These are phyloP conservation scores for Pyrus bretschneideri DNA, from an alignment of 306 rosid species.

Conservation along the genomic window DNA sequence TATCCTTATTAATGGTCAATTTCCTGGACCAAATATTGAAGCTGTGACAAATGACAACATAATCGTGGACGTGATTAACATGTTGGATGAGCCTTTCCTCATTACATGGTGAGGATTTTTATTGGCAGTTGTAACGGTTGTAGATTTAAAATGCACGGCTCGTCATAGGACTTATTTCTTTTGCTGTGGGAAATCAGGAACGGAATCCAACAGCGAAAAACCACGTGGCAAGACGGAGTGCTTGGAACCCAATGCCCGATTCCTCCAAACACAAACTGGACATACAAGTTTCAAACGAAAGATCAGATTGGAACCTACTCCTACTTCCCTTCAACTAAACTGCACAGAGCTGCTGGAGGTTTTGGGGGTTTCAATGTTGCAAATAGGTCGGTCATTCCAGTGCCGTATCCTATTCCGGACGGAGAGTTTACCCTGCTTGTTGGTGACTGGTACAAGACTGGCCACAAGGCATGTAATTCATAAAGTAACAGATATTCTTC, in stretches of 20 bases:
- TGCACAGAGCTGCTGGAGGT: conserved; percentile 76
- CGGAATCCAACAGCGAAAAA: conserved; percentile 66
- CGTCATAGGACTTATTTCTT: background rate
- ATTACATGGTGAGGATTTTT: conserved; percentile 63
- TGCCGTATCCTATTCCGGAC: conserved; percentile 53
- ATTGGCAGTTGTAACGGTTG: background rate
- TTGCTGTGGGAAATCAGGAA: conserved; percentile 36
- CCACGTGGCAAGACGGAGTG: conserved; percentile 86
- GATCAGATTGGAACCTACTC: conserved; percentile 78
- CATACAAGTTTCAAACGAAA: conserved; percentile 71
- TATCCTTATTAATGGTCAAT: conserved; percentile 78
- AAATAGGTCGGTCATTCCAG: conserved; percentile 52
- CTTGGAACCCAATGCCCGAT: conserved; percentile 85
- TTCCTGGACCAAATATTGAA: conserved; percentile 82
- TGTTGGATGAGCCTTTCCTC: conserved; percentile 71
- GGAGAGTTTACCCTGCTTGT: conserved; percentile 65
- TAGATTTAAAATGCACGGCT: background rate
- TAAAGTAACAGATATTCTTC: background rate
- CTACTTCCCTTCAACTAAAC: conserved; percentile 62
- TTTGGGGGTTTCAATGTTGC: conserved; percentile 64
- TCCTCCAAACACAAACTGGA: conserved; percentile 77
- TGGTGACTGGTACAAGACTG: conserved; percentile 62
- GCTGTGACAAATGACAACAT: conserved; percentile 74
- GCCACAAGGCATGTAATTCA: conserved; percentile 41
- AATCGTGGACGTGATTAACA: conserved; percentile 54